Evolutionary conservation across 148 eudicot species (phyloP).

Genomic region (Mesembryanthemum crystallinum): DNA sequence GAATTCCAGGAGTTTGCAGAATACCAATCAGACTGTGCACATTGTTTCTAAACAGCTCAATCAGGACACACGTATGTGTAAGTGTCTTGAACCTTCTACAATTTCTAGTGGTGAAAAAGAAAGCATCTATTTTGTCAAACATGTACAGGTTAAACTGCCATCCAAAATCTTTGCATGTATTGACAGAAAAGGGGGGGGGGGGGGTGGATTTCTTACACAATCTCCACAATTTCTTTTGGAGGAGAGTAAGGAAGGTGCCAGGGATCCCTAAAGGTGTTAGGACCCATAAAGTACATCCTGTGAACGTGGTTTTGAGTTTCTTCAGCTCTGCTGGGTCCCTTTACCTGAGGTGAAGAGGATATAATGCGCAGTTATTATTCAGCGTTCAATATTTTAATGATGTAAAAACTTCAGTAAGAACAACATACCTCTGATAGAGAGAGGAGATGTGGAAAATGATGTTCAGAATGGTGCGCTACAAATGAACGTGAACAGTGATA

Average conservation of each 20-base stretch:
- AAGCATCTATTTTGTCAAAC: background rate
- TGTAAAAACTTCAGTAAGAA: background rate
- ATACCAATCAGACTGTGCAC: too few species aligned
- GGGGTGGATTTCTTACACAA: conserved; percentile 56
- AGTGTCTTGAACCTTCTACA: too few species aligned
- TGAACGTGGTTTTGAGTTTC: conserved; percentile 81
- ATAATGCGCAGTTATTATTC: conserved; percentile 5
- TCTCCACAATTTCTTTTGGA: conserved; percentile 65
- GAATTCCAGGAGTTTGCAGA: too few species aligned
- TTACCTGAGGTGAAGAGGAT: conserved; percentile 43
- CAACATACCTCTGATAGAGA: conserved; percentile 72
- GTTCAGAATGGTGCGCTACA: conserved; percentile 38
- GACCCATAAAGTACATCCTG: conserved; percentile 86
- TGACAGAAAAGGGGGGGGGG: background rate
- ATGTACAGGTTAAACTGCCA: background rate
- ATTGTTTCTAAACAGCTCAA: too few species aligned
- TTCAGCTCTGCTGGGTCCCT: conserved; percentile 57
- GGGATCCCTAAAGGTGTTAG: conserved; percentile 87
- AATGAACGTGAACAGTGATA: conserved; percentile 39
- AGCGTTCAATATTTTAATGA: background rate
- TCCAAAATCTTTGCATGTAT: background rate
- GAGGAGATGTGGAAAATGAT: conserved; percentile 54
- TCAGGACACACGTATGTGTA: too few species aligned
- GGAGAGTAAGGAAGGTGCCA: conserved; percentile 95
- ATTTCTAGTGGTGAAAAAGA: background rate